Evolutionary conservation across 495 filamentous ascomycete species (phyloP).

Genomic region (Haplographium delicatum): DNA sequence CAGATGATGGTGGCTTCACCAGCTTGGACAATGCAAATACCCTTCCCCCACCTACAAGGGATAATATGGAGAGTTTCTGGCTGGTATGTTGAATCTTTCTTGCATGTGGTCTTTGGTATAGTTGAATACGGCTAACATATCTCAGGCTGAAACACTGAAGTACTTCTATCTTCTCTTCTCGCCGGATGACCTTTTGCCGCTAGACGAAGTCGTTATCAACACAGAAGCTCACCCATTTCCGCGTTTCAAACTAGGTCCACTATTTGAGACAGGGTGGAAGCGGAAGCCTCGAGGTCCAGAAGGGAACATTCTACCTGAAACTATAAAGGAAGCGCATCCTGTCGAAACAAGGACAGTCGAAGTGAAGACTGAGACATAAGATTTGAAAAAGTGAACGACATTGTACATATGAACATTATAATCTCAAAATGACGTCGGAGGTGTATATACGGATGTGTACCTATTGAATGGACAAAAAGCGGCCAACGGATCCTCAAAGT

Average conservation of each 20-base stretch:
- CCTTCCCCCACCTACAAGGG: slow-evolving; percentile 56
- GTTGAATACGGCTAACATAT: neutral
- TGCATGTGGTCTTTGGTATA: neutral
- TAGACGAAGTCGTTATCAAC: slow-evolving; percentile 86
- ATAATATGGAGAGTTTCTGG: slow-evolving; percentile 97
- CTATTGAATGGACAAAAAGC: too few relatives aligned
- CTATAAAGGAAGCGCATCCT: slow-evolving; percentile 4
- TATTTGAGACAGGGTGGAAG: slow-evolving; percentile 82
- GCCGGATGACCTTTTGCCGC: slow-evolving; percentile 71
- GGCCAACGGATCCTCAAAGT: too few relatives aligned
- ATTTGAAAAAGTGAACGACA: too few relatives aligned
- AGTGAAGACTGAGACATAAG: too few relatives aligned
- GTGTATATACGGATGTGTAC: too few relatives aligned
- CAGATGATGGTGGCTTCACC: slow-evolving; percentile 74
- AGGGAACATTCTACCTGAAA: slow-evolving; percentile 22
- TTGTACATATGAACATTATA: too few relatives aligned
- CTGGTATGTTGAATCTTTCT: slow-evolving; percentile 54
- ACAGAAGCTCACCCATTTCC: slow-evolving; percentile 94
- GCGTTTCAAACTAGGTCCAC: slow-evolving; percentile 60
- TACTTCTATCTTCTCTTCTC: slow-evolving; percentile 97
- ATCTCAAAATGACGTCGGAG: too few relatives aligned
- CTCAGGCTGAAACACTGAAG: slow-evolving; percentile 89
- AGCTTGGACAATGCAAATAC: slow-evolving; percentile 70
- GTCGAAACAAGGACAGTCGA: slow-evolving; percentile 8
- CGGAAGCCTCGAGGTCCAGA: slow-evolving; percentile 45